Base-by-base conservation (phyloP, 129 eudicot genomes). In the carrot (Daucus carota) region DNA sequence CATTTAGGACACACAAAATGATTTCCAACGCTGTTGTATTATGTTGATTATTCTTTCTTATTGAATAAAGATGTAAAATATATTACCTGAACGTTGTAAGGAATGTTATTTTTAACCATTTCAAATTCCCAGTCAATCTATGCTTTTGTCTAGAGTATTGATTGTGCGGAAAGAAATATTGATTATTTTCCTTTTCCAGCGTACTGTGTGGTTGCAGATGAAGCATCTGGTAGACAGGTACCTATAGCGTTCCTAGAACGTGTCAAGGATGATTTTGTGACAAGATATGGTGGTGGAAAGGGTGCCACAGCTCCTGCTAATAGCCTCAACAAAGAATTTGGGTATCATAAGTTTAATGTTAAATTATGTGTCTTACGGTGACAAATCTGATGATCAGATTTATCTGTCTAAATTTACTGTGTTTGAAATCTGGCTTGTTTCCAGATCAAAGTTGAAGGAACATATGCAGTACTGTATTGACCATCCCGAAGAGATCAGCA, bases 401-500 rank as follows among this genome's bases (percentile, higher is more conserved):
- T n/a, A 70, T 40, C 12, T n/a, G 20, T 70, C 15, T n/a, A n/a
- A n/a, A 70, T 43, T 43, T n/a, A 72, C 38, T 43, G n/a, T 42
- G 46, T 16, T 43, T 18, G 16, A 43, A 24, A 26, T 42, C 12
- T 5, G 79, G 65, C 60, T 75, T 43, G 62, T 36, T 22, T 77
- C 26, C 75, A 90, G 96, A 50, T 85, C 90, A 69, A 87, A 87
- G 79, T 77, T 90, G 84, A 90, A 87, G 87, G 96, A 87, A 73
- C 96, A 87, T 80, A 89, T 89, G 96, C 85, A 81, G 80, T 89
- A 89, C 72, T 89, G 90, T 67, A 70, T 85, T 78, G 92, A 90
- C 73, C 90, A 90, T 83, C 92, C 96, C 20, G 96, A 90, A 65
- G 96, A 90, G 83, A 90, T 90, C 46, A 90, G 96, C 92, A 90